phyloP scores from a whole-genome alignment of 768 basidiomycete species.

The Mycena leptocephala region DNA sequence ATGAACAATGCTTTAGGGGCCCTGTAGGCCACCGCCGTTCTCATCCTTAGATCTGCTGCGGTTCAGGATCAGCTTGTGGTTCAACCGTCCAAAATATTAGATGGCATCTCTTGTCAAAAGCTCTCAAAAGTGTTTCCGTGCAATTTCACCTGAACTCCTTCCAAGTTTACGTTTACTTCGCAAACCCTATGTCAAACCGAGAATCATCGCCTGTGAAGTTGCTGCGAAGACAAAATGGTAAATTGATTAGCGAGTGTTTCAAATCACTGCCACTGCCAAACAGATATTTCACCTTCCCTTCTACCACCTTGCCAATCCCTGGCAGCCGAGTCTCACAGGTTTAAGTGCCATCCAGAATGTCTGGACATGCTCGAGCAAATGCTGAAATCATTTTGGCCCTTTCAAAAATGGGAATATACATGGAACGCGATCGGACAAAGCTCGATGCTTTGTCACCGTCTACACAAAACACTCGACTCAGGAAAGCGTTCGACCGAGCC shows the following conservation, averaged over 20 bases:
- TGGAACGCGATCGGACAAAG: conserved; percentile 19
- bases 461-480: conserved; percentile 14
- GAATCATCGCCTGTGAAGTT: too few relatives aligned
- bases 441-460: neutral
- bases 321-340: too few relatives aligned
- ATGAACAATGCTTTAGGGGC: conserved; percentile 28
- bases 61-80: neutral
- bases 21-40: neutral
- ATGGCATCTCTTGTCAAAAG: too few relatives aligned
- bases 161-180: too few relatives aligned
- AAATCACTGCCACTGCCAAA: neutral
- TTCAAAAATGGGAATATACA: conserved; percentile 28
- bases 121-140: too few relatives aligned
- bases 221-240: too few relatives aligned
- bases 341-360: too few relatives aligned
- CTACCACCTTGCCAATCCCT: too few relatives aligned
- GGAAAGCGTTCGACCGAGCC: conserved; percentile 24
- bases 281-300: neutral
- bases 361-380: conserved; percentile 10
- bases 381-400: conserved; percentile 28
- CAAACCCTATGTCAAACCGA: too few relatives aligned
- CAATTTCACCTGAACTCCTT: too few relatives aligned
- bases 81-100: neutral
- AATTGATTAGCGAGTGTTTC: too few relatives aligned
- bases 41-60: neutral